Evolutionary conservation across 1,284 basidiomycete species (phyloP).

Genomic region (Melampsora occidentalis): DNA sequence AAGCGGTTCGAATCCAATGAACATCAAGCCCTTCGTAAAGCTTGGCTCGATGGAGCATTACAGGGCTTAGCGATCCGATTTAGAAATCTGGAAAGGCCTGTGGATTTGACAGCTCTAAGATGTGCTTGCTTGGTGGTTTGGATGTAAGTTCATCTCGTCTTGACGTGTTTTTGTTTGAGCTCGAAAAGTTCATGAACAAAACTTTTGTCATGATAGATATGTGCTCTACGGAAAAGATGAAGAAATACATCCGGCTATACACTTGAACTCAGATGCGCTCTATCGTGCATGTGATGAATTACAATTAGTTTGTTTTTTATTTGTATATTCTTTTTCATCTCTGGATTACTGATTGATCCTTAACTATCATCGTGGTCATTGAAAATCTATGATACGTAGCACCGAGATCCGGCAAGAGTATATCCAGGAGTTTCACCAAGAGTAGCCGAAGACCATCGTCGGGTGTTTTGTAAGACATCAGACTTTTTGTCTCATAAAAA

Average conservation of each 20-base stretch:
- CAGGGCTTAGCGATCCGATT: constrained; percentile 16
- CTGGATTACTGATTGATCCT: background rate
- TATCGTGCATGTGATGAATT: constrained; percentile 43
- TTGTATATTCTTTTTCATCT: background rate
- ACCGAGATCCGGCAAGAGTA: constrained; percentile 37
- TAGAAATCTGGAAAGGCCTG: background rate
- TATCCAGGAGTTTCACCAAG: constrained; percentile 19
- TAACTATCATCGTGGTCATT: background rate
- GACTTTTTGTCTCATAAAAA: background rate
- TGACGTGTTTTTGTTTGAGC: background rate
- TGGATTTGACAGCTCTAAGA: constrained; percentile 26
- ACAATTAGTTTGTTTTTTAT: constrained; percentile 21
- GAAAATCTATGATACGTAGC: constrained; percentile 8
- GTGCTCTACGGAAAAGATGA: constrained; percentile 41
- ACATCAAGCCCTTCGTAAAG: constrained; percentile 12
- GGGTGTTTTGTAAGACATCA: constrained; percentile 34
- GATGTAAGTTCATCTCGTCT: constrained; percentile 19
- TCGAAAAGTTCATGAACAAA: background rate
- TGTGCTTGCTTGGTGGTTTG: constrained; percentile 42
- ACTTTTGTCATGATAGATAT: constrained; percentile 20
- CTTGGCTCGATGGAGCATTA: constrained; percentile 36
- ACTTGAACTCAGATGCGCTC: constrained; percentile 34
- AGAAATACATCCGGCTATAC: constrained; percentile 30
- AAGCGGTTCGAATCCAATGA: background rate
- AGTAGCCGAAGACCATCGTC: constrained; percentile 33